A percentile compares a stretch with the other conserved stretches of the same genome.
phyloP scores from a whole-genome alignment of 1,284 basidiomycete species.

The Sanghuangporus weigelae region DNA sequence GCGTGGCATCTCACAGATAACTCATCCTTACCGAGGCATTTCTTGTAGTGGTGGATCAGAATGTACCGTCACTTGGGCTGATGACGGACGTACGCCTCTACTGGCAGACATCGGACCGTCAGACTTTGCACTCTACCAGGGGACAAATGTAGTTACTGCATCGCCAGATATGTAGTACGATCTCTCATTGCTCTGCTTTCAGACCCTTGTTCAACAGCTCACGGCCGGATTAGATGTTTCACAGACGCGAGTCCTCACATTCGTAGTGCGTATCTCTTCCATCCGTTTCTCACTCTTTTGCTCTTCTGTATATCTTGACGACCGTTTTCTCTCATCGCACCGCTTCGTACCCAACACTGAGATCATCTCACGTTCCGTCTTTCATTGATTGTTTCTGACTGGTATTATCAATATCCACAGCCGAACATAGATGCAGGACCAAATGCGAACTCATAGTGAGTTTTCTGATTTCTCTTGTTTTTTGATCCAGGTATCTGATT shows the following conservation, averaged over 20 bases:
- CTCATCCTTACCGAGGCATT: slow-evolving; percentile 14
- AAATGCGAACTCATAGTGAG: slow-evolving; percentile 15
- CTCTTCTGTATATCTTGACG: not conserved
- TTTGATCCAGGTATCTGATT: not conserved
- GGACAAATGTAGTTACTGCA: slow-evolving; percentile 5
- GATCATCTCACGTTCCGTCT: not conserved
- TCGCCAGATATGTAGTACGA: too few species aligned
- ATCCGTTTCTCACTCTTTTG: not conserved
- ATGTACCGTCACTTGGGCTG: slow-evolving; percentile 14
- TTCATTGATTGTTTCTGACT: not conserved
- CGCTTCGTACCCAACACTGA: not conserved
- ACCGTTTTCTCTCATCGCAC: not conserved
- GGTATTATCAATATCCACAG: not conserved
- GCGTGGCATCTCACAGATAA: slow-evolving; percentile 4
- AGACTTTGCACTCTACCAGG: slow-evolving; percentile 14
- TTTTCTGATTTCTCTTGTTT: not conserved
- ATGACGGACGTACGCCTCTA: slow-evolving; percentile 15
- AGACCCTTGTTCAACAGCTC: slow-evolving; percentile 18
- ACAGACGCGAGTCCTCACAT: slow-evolving; percentile 7
- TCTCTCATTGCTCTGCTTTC: not conserved
- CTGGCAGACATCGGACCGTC: slow-evolving; percentile 11
- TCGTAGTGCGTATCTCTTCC: slow-evolving; percentile 10
- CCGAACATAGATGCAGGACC: slow-evolving; percentile 14
- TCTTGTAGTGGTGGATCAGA: slow-evolving; percentile 10
- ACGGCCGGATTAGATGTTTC: slow-evolving; percentile 13